Conservation (phyloP, 2,329 filamentous ascomycete species). For the Dryadomyces quercus-mongolicae region DNA sequence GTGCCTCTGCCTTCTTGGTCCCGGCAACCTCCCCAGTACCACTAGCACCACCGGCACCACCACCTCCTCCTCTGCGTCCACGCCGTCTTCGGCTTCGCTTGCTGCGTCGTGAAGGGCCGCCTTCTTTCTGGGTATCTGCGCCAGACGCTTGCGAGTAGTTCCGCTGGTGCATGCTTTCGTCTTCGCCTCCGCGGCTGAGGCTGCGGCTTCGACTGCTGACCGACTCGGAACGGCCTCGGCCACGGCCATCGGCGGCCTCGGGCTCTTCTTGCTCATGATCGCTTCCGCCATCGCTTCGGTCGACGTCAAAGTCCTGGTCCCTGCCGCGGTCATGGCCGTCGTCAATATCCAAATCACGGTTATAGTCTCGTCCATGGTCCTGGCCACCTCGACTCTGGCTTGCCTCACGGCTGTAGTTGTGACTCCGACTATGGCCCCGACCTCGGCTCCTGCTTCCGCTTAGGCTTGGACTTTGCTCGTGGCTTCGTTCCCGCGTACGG, state of each 20-base stretch:
- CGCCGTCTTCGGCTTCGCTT: not conserved
- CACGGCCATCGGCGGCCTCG: conserved; percentile 2
- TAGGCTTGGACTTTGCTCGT: conserved; percentile 3
- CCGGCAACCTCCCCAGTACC: not conserved
- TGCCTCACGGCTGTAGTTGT: conserved; percentile 17
- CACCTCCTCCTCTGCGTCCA: not conserved
- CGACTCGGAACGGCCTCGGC: not conserved
- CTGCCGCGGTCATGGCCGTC: no score
- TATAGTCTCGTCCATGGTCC: not conserved
- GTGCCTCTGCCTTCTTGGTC: not conserved
- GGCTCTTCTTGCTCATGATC: conserved; percentile 10
- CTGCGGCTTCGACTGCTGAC: not conserved
- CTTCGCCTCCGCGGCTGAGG: not conserved
- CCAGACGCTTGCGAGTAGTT: not conserved
- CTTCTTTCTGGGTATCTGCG: not conserved
- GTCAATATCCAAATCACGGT: not conserved
- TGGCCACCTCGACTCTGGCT: conserved; percentile 15
- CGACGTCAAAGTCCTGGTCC: not conserved
- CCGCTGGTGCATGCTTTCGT: not conserved
- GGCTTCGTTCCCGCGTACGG: conserved; percentile 14
- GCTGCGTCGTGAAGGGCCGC: not conserved
- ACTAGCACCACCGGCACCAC: not conserved
- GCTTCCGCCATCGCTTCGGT: not conserved
- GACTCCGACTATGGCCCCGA: conserved; percentile 15
- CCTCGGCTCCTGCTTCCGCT: not conserved